A percentile compares a stretch with the other conserved stretches of the same genome.
Conservation (phyloP, 1,139 yeast genomes). For the Geotrichum australiense region DNA sequence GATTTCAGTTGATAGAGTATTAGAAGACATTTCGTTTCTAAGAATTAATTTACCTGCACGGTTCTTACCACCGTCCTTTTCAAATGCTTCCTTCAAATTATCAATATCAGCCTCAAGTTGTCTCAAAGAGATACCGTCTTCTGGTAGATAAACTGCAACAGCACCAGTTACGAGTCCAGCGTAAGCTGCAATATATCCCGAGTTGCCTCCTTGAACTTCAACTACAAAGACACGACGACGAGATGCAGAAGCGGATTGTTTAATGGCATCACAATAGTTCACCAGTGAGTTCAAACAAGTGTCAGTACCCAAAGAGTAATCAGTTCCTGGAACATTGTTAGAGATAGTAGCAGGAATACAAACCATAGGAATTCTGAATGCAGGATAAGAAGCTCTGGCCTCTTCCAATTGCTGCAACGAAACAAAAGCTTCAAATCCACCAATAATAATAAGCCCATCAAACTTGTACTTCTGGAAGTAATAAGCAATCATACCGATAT, state of each 20-base stretch:
- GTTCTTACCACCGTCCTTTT: slow-evolving; percentile 68
- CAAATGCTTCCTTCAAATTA: slow-evolving; percentile 60
- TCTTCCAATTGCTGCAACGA: slow-evolving; percentile 73
- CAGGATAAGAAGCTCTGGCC: slow-evolving; percentile 70
- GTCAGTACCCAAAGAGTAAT: slow-evolving; percentile 87
- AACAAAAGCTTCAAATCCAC: slow-evolving; percentile 91
- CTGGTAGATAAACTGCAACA: slow-evolving; percentile 88
- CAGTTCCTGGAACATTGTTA: slow-evolving; percentile 97
- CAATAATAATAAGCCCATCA: slow-evolving; percentile 82
- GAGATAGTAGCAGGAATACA: slow-evolving; percentile 93
- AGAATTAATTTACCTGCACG: slow-evolving; percentile 82
- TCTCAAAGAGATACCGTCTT: slow-evolving; percentile 65
- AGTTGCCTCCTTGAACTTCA: slow-evolving; percentile 95
- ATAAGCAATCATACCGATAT: slow-evolving; percentile 82
- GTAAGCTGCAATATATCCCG: slow-evolving; percentile 85
- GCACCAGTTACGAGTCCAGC: slow-evolving; percentile 92
- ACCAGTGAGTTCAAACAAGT: slow-evolving; percentile 89
- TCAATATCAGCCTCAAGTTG: slow-evolving; percentile 73
- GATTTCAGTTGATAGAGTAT: slow-evolving; percentile 71
- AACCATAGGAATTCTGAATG: slow-evolving; percentile 89
- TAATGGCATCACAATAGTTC: slow-evolving; percentile 88
- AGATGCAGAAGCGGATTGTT: slow-evolving; percentile 91
- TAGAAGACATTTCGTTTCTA: slow-evolving; percentile 79
- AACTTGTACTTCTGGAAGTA: slow-evolving; percentile 78
- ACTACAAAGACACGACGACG: slow-evolving; percentile 93